Evolutionary conservation across 2,329 filamentous ascomycete genomes (phyloP), one percentile per base, ranked within the genome.

Genomic region (Aspergillus sp.): DNA sequence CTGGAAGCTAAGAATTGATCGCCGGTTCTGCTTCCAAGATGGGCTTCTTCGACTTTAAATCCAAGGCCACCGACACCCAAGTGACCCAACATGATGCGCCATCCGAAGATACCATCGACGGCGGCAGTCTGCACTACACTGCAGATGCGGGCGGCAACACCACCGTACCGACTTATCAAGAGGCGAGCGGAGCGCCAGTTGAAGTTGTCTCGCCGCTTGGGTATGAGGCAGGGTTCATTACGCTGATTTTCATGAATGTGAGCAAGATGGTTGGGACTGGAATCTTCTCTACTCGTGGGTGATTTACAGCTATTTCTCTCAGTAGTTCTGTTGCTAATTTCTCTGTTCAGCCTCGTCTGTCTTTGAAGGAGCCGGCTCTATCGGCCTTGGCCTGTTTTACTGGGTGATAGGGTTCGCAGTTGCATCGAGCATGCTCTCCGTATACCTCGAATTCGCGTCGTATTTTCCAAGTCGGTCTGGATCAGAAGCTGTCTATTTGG

Each of bases 391-490:
- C 35, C 72, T 90, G 56, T 78, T 90, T 14, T 89, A 84, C 72
- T 89, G 87, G 86, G 70, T 82, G 1, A 77, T 89, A 12, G 87
- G 87, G 3, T 83, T 84, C 56, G 49, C 88, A 37, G 83, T 87
- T 52, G 82, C 85, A 0, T 68, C 79, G 0, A 78, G 82, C 2
- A 81, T 81, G 1, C 78, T 88, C 3, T 74, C 79, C 0, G 80
- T 87, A 0, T 89, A 89, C 56, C 80, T 89, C 8, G 87, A 90
- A 65, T 82, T 84, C 14, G 81, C 85, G 0, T 79, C 84, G 1
- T 89, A 86, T 60, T 90, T 89, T 58, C 86, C 86, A 0, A 88
- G 83, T 65, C 82, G 87, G 7, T 87, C 84, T 2, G 87, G 86
- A 0, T 81, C 82, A 0, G 85, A 90, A 64, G 86, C 87, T 0